Base-by-base conservation (phyloP, 305 asterid genomes). In the Plantago lanceolata region DNA sequence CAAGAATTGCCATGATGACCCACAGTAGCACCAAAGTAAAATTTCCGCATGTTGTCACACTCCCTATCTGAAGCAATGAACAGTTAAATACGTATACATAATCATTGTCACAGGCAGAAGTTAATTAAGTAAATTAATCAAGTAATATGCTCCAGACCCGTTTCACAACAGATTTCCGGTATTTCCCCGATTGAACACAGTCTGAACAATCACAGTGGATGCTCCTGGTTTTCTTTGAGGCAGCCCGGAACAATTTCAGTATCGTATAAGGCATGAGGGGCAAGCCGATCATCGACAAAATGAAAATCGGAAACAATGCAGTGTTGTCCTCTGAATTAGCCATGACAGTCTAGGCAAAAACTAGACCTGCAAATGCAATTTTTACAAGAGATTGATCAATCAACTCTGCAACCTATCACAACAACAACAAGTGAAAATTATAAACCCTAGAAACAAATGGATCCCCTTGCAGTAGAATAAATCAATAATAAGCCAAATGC, bases 221-320 rank as follows among this genome's bases (percentile, higher is more conserved):
- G 63, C 76, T 82, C 82, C 73, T 84, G 33, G 74, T 73, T 78
- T 83, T 79, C 83, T 81, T 80, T 19, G 95, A 76, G 73, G 79
- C 74, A 63, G 86, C 90, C 69, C 80, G 94, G 63, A 82, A 59
- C 43, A 87, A 71, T 75, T 84, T 90, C 72, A 78, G 72, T 56
- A 90, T 75, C 1, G 97, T 87, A 73, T 87, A 90, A 50, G 96
- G 97, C 57, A 90, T 83, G 62, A 90, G 77, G 59, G 97, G 95
- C 82, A 90, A 68, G 18, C 93, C 96, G 16, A 90, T 73, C 71
- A 88, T 81, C 3, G 97, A 81, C 73, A 90, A 49, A 50, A 90
- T 81, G 75, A 90, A 90, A 74, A 90, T 84, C n/a, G 96, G 97
- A 77, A 90, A 90, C 40, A 90, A 53, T 2, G 93, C 89, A 79